Evolutionary conservation across 2,329 filamentous ascomycete species (phyloP).

Genomic region (Alternaria conjuncta): DNA sequence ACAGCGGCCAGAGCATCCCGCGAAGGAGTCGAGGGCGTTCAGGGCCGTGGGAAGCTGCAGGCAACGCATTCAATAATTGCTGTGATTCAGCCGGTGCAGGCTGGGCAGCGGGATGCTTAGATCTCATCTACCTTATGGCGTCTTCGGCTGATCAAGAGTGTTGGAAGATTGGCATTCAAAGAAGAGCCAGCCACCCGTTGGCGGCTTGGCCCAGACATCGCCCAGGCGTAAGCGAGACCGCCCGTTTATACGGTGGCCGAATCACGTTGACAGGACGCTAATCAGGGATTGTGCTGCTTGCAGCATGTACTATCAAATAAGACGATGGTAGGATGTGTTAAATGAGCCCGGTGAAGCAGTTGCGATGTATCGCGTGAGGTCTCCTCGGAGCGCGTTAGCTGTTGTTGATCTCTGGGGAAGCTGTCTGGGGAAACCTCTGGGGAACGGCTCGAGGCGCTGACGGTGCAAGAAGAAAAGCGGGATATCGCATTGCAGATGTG

Average conservation of each 20-base stretch:
- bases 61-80: conserved; percentile 4
- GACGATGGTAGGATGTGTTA: background rate
- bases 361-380: background rate
- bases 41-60: background rate
- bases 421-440: conserved; percentile 5
- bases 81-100: conserved; percentile 7
- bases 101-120: background rate
- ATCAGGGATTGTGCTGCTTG: background rate
- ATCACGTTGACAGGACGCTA: conserved; percentile 2
- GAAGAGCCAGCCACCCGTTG: conserved; percentile 7
- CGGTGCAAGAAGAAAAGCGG: conserved; percentile 6
- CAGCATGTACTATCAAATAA: conserved; percentile 4
- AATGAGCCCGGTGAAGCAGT: background rate
- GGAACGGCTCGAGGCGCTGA: conserved; percentile 10
- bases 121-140: background rate
- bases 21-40: background rate
- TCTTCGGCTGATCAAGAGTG: background rate
- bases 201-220: conserved; percentile 3
- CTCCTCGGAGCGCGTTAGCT: conserved; percentile 6
- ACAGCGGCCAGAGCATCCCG: conserved; percentile 3
- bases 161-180: conserved; percentile 6
- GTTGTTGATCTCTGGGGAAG: conserved; percentile 5
- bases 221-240: conserved; percentile 10
- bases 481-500: background rate
- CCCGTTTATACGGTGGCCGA: conserved; percentile 2